Percentiles rank a stretch among this genome's conserved stretches.
Conservation (phyloP, 352 stramenopile genomes). For the Phytophthora parvispora region DNA sequence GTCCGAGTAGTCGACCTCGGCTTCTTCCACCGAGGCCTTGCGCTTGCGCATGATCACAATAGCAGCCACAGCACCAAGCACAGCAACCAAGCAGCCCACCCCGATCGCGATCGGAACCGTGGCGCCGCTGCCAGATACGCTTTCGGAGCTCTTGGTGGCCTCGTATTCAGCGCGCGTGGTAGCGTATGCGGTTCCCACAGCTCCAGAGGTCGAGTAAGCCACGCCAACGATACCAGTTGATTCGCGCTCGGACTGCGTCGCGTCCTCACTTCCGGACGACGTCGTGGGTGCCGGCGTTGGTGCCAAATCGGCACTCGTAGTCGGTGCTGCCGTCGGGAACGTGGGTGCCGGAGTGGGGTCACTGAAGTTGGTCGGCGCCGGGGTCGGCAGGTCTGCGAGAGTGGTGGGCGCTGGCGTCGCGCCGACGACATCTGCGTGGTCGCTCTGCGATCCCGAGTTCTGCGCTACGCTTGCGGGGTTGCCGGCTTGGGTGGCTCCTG, state of each 20-base stretch:
- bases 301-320: conserved; percentile 10
- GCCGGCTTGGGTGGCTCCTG: conserved; percentile 26
- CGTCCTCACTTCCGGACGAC: conserved; percentile 2
- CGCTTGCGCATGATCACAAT: conserved; percentile 53
- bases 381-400: conserved; percentile 13
- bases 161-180: conserved; percentile 41
- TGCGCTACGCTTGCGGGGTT: conserved; percentile 20
- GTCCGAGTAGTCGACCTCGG: conserved; percentile 40
- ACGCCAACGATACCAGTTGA: conserved; percentile 17
- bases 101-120: conserved; percentile 38
- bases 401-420: conserved; percentile 23
- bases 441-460: conserved; percentile 17
- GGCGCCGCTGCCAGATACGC: conserved; percentile 11
- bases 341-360: conserved; percentile 21
- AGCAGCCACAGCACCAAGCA: conserved; percentile 51
- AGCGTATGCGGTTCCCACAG: conserved; percentile 38
- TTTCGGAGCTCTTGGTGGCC: conserved; percentile 14
- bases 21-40: conserved; percentile 22
- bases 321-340: conserved; percentile 31
- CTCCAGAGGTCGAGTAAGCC: conserved; percentile 17
- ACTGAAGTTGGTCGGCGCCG: conserved; percentile 26
- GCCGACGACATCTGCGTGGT: conserved; percentile 1
- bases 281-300: conserved; percentile 23
- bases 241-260: conserved; percentile 1
- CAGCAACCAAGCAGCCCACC: conserved; percentile 48